A percentile compares a stretch with the other conserved stretches of the same genome.
These are phyloP conservation scores for slime mould (Dictyostelium discoideum) DNA, from an alignment of 78 protist species.

Conservation along the genomic window dicty_2.7 NC_007090.3:5321501-5322000, in stretches of 20 bases:
- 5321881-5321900: background rate
- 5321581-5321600: slow-evolving; percentile 18
- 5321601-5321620: slow-evolving; percentile 30
- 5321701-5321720: slow-evolving; percentile 32
- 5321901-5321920: background rate
- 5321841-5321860: background rate
- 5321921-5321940: background rate
- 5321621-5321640: slow-evolving; percentile 61
- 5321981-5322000: background rate
- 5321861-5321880: background rate
- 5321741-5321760: background rate
- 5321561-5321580: background rate
- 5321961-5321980: background rate
- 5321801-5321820: background rate
- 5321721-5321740: background rate
- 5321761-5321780: background rate
- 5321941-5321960: slow-evolving; percentile 2
- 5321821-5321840: background rate
- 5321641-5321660: slow-evolving; percentile 2
- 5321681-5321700: background rate
- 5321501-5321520: background rate
- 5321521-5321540: slow-evolving; percentile 6
- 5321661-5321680: background rate
- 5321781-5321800: background rate
- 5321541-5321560: slow-evolving; percentile 34